A percentile compares a stretch with the other conserved stretches of the same genome.
phyloP scores from a whole-genome alignment of 1,284 basidiomycete genomes.

The Leucoagaricus sp. region DNA sequence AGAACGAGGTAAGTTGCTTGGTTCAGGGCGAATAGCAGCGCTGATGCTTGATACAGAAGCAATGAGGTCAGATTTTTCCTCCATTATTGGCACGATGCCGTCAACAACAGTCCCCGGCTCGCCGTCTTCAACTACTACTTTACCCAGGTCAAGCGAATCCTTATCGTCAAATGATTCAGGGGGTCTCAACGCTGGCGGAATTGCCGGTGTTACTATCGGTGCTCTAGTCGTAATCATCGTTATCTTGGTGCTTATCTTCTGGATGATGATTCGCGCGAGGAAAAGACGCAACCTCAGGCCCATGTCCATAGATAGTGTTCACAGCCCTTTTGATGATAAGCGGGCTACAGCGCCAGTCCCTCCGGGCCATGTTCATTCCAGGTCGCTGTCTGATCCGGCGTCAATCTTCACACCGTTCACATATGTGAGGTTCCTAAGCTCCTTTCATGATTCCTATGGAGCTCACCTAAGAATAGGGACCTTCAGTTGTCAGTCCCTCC shows the following conservation, averaged over 20 bases:
- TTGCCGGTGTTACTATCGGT: constrained; percentile 49
- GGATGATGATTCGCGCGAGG: constrained; percentile 33
- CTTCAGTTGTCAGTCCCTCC: constrained; percentile 10
- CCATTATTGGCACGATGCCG: constrained; percentile 3
- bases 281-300: constrained; percentile 19
- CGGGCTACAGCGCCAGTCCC: neutral
- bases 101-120: constrained; percentile 6
- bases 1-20: constrained; percentile 20
- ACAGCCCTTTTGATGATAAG: constrained; percentile 17
- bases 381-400: constrained; percentile 12
- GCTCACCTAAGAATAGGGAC: constrained; percentile 1
- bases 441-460: neutral
- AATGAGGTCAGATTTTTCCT: neutral
- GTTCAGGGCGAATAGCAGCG: neutral
- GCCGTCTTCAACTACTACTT: constrained; percentile 16
- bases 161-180: constrained; percentile 12
- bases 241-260: constrained; percentile 35
- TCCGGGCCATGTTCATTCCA: neutral
- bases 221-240: constrained; percentile 39
- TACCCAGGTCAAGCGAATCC: neutral
- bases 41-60: neutral
- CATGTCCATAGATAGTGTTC: constrained; percentile 11
- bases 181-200: constrained; percentile 42
- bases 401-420: constrained; percentile 19
- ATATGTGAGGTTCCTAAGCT: constrained; percentile 11